These are phyloP conservation scores for Quercus rubra DNA, from an alignment of 306 rosid species.

Conservation along the genomic window DNA sequence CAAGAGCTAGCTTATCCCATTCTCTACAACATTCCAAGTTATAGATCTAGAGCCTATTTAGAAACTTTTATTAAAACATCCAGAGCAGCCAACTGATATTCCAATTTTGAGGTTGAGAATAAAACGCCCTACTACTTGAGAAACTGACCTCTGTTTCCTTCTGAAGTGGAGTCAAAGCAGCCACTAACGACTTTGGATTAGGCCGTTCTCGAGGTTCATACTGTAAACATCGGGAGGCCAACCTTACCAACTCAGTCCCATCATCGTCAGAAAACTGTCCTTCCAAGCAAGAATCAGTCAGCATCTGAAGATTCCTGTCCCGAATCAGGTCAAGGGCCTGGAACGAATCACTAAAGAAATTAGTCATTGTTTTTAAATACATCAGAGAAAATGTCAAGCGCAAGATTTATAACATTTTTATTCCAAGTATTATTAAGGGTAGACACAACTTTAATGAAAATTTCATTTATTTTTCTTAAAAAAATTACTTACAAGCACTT, in stretches of 20 bases:
- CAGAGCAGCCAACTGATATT: neutral
- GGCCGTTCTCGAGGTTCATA: constrained; percentile 85
- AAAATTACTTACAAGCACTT: constrained; percentile 29
- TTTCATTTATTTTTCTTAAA: neutral
- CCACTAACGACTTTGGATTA: constrained; percentile 62
- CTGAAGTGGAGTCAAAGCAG: constrained; percentile 72
- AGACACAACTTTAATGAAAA: neutral
- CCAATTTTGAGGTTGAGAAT: neutral
- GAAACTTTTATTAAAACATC: neutral
- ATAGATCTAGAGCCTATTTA: neutral
- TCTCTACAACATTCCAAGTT: neutral
- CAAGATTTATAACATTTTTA: neutral
- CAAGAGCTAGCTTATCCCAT: neutral
- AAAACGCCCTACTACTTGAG: neutral
- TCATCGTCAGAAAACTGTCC: constrained; percentile 72
- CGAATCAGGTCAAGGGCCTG: constrained; percentile 85
- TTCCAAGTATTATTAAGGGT: neutral
- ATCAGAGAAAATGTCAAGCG: neutral
- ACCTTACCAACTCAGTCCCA: constrained; percentile 69
- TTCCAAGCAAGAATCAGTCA: constrained; percentile 82
- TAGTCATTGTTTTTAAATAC: constrained; percentile 7
- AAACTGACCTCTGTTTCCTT: constrained; percentile 73
- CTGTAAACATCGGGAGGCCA: constrained; percentile 71
- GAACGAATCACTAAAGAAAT: constrained; percentile 7
- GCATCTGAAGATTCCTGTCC: constrained; percentile 79